A percentile compares a stretch with the other conserved stretches of the same genome.
These are phyloP conservation scores for Sclerotinia glacialis DNA, from an alignment of 2,329 filamentous ascomycete genomes.

Conservation along the genomic window DNA sequence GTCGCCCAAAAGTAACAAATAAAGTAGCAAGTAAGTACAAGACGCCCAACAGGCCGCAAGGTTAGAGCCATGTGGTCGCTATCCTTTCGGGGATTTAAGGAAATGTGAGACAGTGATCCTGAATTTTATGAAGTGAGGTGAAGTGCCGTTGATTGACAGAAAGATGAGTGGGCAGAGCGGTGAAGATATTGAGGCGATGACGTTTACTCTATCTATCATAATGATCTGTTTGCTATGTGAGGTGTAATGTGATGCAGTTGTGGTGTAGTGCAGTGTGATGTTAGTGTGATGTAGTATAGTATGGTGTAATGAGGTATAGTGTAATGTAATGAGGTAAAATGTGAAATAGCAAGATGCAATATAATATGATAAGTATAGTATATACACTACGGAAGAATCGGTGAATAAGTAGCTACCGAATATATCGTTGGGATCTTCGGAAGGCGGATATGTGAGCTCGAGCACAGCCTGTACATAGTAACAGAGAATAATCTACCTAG, in stretches of 20 bases:
- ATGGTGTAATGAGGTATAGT: too few relatives aligned
- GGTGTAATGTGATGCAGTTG: too few relatives aligned
- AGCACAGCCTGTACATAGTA: neutral
- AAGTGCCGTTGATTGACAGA: conserved; percentile 11
- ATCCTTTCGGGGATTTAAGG: neutral
- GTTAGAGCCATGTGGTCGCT: conserved; percentile 9
- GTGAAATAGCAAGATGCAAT: too few relatives aligned
- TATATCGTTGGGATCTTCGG: neutral
- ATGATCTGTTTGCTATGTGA: neutral
- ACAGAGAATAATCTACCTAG: neutral
- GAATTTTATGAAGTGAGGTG: conserved; percentile 16
- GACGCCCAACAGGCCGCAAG: neutral
- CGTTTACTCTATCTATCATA: neutral
- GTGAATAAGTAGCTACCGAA: neutral
- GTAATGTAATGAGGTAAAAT: too few relatives aligned
- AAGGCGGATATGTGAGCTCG: neutral
- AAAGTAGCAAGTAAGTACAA: neutral
- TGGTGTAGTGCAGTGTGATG: too few relatives aligned
- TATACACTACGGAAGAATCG: neutral
- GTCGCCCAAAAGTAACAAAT: conserved; percentile 10
- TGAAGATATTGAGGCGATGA: neutral
- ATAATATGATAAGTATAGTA: too few relatives aligned
- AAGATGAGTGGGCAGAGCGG: neutral
- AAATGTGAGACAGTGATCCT: conserved; percentile 17
- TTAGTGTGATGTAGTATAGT: too few relatives aligned